phyloP scores from a whole-genome alignment of 2,329 filamentous ascomycete genomes.

The Coniella lustricola region DNA sequence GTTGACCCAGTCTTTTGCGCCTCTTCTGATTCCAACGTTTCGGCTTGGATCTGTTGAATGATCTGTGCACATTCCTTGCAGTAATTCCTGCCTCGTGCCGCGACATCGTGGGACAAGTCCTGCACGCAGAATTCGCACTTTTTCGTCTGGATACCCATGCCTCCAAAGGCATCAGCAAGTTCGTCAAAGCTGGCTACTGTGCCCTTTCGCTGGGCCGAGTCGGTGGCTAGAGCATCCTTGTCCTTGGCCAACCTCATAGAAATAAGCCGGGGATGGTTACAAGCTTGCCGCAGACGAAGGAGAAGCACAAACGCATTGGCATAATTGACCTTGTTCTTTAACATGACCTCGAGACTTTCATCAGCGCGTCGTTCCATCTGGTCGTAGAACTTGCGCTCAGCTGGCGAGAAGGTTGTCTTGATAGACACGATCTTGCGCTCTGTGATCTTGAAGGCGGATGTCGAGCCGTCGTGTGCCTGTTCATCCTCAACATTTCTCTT shows the following conservation, averaged over 20 bases:
- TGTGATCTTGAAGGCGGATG: constrained; percentile 78
- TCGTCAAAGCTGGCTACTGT: constrained; percentile 66
- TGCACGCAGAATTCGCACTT: constrained; percentile 79
- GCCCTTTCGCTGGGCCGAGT: constrained; percentile 46
- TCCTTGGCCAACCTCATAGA: constrained; percentile 81
- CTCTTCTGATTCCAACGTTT: constrained; percentile 33
- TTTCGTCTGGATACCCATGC: constrained; percentile 69
- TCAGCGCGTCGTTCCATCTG: constrained; percentile 79
- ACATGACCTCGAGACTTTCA: constrained; percentile 80
- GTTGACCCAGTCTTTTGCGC: constrained; percentile 27
- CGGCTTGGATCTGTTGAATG: constrained; percentile 54
- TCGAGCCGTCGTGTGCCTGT: constrained; percentile 37
- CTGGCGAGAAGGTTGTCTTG: constrained; percentile 67
- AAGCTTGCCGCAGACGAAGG: constrained; percentile 84
- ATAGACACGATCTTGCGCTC: constrained; percentile 82
- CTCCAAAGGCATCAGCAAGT: constrained; percentile 79
- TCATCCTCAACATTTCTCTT: constrained; percentile 37
- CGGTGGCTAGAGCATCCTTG: constrained; percentile 72
- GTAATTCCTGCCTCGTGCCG: constrained; percentile 28
- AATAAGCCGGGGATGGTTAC: constrained; percentile 87
- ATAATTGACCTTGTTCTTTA: constrained; percentile 78
- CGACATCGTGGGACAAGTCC: constrained; percentile 53
- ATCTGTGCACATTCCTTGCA: constrained; percentile 73
- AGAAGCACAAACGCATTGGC: constrained; percentile 89
- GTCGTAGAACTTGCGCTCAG: constrained; percentile 80